Conservation (phyloP, 176 grass and related monocot species). For the Eragrostis curvula region DNA sequence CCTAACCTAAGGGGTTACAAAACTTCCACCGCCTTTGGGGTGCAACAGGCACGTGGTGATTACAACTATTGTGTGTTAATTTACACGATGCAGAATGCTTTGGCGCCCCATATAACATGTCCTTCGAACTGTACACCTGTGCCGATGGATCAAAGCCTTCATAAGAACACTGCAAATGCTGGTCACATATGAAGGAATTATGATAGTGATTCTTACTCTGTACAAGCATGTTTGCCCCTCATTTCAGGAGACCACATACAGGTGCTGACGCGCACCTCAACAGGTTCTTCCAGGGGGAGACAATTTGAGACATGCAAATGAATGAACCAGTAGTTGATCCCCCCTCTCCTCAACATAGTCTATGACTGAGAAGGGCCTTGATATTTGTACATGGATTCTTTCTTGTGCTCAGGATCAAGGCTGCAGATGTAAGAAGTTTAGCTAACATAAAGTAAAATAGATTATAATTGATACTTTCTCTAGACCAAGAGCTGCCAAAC, state of each 20-base stretch:
- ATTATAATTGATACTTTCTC: neutral
- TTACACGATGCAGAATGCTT: conserved; percentile 43
- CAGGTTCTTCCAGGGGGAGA: conserved; percentile 18
- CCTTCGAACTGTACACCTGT: conserved; percentile 46
- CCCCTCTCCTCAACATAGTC: conserved; percentile 17
- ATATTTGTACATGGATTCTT: conserved; percentile 93
- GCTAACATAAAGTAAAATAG: conserved; percentile 11
- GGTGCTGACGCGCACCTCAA: conserved; percentile 2
- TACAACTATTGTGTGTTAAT: conserved; percentile 40
- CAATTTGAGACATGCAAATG: conserved; percentile 1
- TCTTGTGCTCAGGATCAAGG: conserved; percentile 97
- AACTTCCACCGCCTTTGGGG: conserved; percentile 33
- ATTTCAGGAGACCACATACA: neutral
- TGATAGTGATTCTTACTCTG: conserved; percentile 42
- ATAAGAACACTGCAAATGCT: conserved; percentile 9
- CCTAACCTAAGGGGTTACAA: conserved; percentile 31
- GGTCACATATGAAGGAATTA: neutral
- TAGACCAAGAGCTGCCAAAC: neutral
- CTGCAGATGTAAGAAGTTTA: conserved; percentile 44
- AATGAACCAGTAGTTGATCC: conserved; percentile 19
- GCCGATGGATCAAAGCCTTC: conserved; percentile 22
- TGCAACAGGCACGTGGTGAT: conserved; percentile 15
- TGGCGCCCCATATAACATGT: conserved; percentile 46
- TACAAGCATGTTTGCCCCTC: conserved; percentile 26
- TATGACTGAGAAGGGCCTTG: conserved; percentile 67